These are phyloP conservation scores for Tulasnella sp. DNA, from an alignment of 768 basidiomycete species.

Conservation along the genomic window DNA sequence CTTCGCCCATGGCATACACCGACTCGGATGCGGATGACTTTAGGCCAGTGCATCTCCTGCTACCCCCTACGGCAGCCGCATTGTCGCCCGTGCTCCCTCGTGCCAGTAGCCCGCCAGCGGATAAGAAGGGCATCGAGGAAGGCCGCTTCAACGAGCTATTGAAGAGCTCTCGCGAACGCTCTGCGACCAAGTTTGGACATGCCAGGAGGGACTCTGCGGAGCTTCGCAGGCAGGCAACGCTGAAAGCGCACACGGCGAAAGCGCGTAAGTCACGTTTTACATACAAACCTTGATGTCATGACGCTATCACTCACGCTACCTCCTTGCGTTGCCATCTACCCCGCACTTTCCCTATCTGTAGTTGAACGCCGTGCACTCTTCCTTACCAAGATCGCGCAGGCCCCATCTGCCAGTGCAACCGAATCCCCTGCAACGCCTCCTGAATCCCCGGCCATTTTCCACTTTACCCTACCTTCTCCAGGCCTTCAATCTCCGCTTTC, in stretches of 20 bases:
- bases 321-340: background rate
- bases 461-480: slow-evolving; percentile 58
- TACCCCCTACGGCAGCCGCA: slow-evolving; percentile 33
- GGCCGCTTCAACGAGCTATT: slow-evolving; percentile 57
- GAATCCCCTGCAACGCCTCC: slow-evolving; percentile 53
- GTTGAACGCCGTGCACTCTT: slow-evolving; percentile 67
- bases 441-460: slow-evolving; percentile 58
- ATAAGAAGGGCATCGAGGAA: slow-evolving; percentile 45
- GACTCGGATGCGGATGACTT: slow-evolving; percentile 41
- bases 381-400: slow-evolving; percentile 60
- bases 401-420: slow-evolving; percentile 50
- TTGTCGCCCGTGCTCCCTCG: slow-evolving; percentile 33
- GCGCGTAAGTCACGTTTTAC: slow-evolving; percentile 42
- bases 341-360: slow-evolving; percentile 29
- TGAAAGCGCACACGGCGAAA: slow-evolving; percentile 62
- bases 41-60: slow-evolving; percentile 36
- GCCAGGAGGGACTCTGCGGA: slow-evolving; percentile 29
- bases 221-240: slow-evolving; percentile 63
- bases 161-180: slow-evolving; percentile 48
- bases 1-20: slow-evolving; percentile 30
- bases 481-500: slow-evolving; percentile 54
- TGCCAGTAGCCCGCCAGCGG: slow-evolving; percentile 29
- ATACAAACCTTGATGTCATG: background rate
- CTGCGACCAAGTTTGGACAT: slow-evolving; percentile 21
- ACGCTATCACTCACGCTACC: background rate